Base-by-base conservation (phyloP, 371 early-diverging fungal species). In the Conidiobolus incongruus region DNA sequence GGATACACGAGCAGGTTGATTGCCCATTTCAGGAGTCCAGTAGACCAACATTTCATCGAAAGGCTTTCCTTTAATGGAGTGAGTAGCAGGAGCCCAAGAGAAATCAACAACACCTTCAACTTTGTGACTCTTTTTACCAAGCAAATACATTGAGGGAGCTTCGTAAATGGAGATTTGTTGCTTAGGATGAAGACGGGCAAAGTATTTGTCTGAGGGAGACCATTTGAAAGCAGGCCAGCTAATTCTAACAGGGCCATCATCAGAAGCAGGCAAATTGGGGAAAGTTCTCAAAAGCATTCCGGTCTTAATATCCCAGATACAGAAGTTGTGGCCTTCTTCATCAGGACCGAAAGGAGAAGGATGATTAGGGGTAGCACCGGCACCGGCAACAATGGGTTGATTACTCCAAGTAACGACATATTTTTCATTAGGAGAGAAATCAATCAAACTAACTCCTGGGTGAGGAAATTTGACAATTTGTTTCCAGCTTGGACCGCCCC, bases 211-310 rank as follows among this genome's bases (percentile, higher is more conserved):
- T 55, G 79, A 75, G 38, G 77, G 70, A 43, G 92, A 86, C 90
- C 92, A 97, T 66, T 91, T 93, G 75, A 95, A 91, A 52, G 88
- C 67, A 30, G 94, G 92, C 92, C 94, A 91, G 45, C 70, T 71
- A 36, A 81, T 68, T 35, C 79, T 77, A 52, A 61, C 60, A 42
- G 72, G 64, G 24, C 63, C 60, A 35, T 53, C 59, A 22, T 65
- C 60, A 45, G 65, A 60, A 12, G 55, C 53, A n/a, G 53, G 43
- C 19, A 56, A 55, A 29, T 58, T 48, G 32, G 83, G 68, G 74
- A 96, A 96, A 10, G 89, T 71, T 46, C 97, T 84, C 37, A 94
- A 63, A 37, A 83, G 61, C 3, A 61, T 54, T 37, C 94, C 92
- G 6, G 88, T 76, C 45, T 64, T 63, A 47, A 87, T 69, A 55